Percentiles rank a stretch among this genome's conserved stretches.
phyloP scores from a whole-genome alignment of 202 grass and related monocot species.

The Bolboschoenoplectus hybrid region DNA sequence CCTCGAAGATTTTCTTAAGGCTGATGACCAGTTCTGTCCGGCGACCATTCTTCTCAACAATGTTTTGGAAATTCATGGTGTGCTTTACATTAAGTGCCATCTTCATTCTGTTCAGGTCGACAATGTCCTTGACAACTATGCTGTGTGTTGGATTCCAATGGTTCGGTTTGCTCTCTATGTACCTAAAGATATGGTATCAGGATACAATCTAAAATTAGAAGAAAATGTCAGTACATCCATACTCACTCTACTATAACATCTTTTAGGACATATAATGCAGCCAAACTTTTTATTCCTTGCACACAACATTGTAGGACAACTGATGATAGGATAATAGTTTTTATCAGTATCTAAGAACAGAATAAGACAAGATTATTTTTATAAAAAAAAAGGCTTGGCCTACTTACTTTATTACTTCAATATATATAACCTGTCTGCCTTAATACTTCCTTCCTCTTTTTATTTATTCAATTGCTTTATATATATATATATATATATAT shows the following conservation, averaged over 20 bases:
- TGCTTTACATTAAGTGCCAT: conserved; percentile 69
- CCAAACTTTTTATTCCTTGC: neutral
- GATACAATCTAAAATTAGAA: neutral
- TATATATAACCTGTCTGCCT: neutral
- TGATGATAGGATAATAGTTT: neutral
- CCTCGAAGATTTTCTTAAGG: conserved; percentile 90
- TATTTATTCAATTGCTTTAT: neutral
- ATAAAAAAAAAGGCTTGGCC: neutral
- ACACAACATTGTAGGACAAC: neutral
- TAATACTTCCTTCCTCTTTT: neutral
- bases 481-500: neutral
- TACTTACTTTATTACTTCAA: neutral
- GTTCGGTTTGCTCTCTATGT: conserved; percentile 87
- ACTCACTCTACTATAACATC: neutral
- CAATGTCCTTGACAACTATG: conserved; percentile 75
- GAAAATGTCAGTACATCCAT: neutral
- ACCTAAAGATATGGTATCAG: conserved; percentile 49
- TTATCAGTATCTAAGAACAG: neutral
- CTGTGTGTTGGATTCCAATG: conserved; percentile 76
- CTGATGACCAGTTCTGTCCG: conserved; percentile 85
- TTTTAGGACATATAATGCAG: neutral
- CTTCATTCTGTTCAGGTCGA: conserved; percentile 88
- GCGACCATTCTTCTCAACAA: conserved; percentile 71
- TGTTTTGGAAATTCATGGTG: conserved; percentile 96
- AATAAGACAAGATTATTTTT: neutral